Percentiles rank a stretch among this genome's conserved stretches.
These are phyloP conservation scores for Botrytis cinerea DNA, from an alignment of 2,329 filamentous ascomycete genomes.

Conservation along the genomic window DNA sequence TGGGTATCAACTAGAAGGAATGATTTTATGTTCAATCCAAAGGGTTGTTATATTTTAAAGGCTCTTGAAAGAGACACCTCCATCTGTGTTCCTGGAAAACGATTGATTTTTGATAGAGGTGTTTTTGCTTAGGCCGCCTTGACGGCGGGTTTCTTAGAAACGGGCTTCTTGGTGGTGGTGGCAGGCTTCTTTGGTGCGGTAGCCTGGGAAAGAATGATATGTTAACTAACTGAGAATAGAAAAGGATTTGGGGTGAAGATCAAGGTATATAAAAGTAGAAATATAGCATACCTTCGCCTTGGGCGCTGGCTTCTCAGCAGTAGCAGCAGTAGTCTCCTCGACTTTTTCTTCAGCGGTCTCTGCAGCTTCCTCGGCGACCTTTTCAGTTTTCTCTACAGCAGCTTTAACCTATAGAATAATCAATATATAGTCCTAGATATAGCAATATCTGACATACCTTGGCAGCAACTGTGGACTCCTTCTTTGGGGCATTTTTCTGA, in stretches of 20 bases:
- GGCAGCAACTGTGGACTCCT: constrained; percentile 35
- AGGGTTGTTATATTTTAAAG: constrained; percentile 9
- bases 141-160: constrained; percentile 1
- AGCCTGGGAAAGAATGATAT: constrained; percentile 31
- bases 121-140: constrained; percentile 8
- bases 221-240: constrained; percentile 20
- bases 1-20: constrained; percentile 2
- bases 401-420: not conserved
- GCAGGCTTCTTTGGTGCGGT: constrained; percentile 43
- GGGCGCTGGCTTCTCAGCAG: not conserved
- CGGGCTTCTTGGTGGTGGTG: constrained; percentile 6
- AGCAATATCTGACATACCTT: constrained; percentile 35
- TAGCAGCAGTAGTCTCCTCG: not conserved
- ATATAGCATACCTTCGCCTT: constrained; percentile 16
- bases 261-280: not conserved
- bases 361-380: constrained; percentile 1
- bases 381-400: constrained; percentile 4
- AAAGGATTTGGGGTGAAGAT: not conserved
- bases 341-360: not conserved
- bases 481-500: constrained; percentile 35
- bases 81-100: constrained; percentile 3
- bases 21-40: constrained; percentile 11
- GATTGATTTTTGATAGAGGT: not conserved
- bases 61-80: constrained; percentile 11
- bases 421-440: not conserved